phyloP scores from a whole-genome alignment of 257 asterid species.

The Capsicum baccatum region DNA sequence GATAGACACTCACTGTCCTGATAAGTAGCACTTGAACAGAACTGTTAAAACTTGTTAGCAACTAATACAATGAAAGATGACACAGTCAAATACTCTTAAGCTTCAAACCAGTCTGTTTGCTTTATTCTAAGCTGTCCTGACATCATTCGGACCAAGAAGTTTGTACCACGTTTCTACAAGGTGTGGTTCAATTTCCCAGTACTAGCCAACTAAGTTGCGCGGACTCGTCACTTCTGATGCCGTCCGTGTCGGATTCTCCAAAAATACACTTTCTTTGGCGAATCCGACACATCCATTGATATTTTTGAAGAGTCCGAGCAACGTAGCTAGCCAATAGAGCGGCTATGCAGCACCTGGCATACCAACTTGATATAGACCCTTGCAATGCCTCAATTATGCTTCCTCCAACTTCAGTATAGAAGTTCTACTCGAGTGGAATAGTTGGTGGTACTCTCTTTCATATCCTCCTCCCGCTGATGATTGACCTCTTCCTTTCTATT shows the following conservation, averaged over 20 bases:
- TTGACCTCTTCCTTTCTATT: background rate
- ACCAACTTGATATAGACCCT: background rate
- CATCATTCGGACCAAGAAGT: background rate
- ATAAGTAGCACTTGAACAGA: background rate
- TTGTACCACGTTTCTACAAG: background rate
- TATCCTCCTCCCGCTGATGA: background rate
- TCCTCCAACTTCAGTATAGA: background rate
- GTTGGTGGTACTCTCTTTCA: background rate
- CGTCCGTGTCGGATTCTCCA: no score
- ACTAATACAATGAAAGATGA: background rate
- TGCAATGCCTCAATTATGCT: background rate
- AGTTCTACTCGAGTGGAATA: background rate
- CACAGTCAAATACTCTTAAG: no score
- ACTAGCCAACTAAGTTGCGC: no score
- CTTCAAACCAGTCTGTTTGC: no score
- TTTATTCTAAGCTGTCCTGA: background rate
- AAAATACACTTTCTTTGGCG: no score
- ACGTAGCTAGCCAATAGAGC: background rate
- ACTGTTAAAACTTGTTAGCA: background rate
- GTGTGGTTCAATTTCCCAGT: background rate
- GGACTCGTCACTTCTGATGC: no score
- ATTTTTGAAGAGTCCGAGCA: no score
- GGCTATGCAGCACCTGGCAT: background rate
- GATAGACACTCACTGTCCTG: background rate
- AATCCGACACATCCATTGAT: no score